A percentile compares a stretch with the other conserved stretches of the same genome.
phyloP scores from a whole-genome alignment of 805 yeast species.

The Lipomyces kockii region DNA sequence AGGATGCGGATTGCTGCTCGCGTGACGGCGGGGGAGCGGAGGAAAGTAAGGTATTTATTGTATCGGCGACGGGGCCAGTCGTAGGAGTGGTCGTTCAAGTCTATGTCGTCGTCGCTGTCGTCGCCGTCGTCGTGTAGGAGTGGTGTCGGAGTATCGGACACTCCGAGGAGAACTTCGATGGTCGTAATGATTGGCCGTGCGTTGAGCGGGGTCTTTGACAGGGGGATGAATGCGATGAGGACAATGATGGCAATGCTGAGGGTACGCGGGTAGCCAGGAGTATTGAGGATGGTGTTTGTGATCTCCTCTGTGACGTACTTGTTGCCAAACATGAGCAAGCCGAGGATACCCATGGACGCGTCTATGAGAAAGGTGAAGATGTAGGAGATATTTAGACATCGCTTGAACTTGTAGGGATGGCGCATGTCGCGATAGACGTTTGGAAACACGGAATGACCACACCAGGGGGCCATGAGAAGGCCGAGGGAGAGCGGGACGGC shows the following conservation, averaged over 20 bases:
- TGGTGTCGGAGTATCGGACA: constrained; percentile 34
- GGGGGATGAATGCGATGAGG: constrained; percentile 78
- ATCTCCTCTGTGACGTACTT: constrained; percentile 45
- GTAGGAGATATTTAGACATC: constrained; percentile 61
- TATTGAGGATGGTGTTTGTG: constrained; percentile 72
- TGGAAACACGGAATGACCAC: constrained; percentile 85
- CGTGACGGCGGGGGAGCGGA: constrained; percentile 13
- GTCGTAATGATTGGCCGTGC: constrained; percentile 82
- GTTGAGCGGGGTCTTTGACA: constrained; percentile 82
- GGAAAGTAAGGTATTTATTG: not conserved
- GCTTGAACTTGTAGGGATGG: constrained; percentile 64
- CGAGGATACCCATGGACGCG: constrained; percentile 63
- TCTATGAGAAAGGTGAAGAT: constrained; percentile 63
- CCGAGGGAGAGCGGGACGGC: constrained; percentile 51
- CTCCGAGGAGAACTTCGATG: constrained; percentile 58
- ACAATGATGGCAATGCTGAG: constrained; percentile 58
- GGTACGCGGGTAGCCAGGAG: constrained; percentile 68
- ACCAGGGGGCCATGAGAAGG: constrained; percentile 64
- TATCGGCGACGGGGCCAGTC: not conserved
- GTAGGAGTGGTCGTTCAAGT: not conserved
- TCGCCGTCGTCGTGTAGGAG: constrained; percentile 2
- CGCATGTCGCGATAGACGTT: constrained; percentile 76
- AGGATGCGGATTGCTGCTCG: constrained; percentile 46
- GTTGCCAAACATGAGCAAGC: constrained; percentile 81
- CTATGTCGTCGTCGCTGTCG: not conserved